Conservation (phyloP, 2,329 filamentous ascomycete species). For the Pseudonectria foliicola region DNA sequence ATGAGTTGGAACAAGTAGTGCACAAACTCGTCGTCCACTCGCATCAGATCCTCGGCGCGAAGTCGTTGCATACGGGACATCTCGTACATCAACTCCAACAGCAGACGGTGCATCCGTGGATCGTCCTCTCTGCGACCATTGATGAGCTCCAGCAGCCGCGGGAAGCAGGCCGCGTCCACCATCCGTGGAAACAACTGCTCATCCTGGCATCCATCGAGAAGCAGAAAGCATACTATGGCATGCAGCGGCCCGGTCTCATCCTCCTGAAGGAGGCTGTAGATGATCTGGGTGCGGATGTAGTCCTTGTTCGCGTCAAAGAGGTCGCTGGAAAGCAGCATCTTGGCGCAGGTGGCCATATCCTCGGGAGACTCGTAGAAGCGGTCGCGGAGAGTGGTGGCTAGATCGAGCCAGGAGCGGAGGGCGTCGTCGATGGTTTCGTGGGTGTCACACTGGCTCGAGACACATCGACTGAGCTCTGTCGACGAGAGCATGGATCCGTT, state of each 20-base stretch:
- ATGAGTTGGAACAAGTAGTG: constrained; percentile 79
- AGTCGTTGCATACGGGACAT: constrained; percentile 90
- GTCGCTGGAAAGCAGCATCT: constrained; percentile 66
- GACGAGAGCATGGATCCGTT: too few relatives aligned
- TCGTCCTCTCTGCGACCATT: constrained; percentile 58
- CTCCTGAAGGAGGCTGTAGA: constrained; percentile 86
- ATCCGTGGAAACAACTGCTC: constrained; percentile 79
- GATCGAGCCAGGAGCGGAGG: constrained; percentile 73
- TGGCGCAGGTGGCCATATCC: constrained; percentile 73
- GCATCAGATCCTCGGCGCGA: constrained; percentile 66
- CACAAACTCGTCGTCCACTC: constrained; percentile 74
- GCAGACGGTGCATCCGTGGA: constrained; percentile 65
- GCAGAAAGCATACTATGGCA: constrained; percentile 72
- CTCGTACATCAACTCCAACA: constrained; percentile 89
- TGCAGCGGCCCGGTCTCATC: constrained; percentile 76
- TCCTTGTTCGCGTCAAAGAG: constrained; percentile 70
- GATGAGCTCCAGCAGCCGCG: constrained; percentile 75
- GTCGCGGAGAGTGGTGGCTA: constrained; percentile 70
- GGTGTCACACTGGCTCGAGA: constrained; percentile 40
- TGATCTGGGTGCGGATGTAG: constrained; percentile 87
- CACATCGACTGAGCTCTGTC: constrained; percentile 41
- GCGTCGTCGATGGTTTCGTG: constrained; percentile 70
- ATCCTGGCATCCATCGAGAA: constrained; percentile 76
- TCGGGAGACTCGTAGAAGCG: constrained; percentile 69
- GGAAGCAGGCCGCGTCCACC: constrained; percentile 79